Evolutionary conservation across 1,284 basidiomycete species (phyloP).

Genomic region (Leccinum pachyderme): DNA sequence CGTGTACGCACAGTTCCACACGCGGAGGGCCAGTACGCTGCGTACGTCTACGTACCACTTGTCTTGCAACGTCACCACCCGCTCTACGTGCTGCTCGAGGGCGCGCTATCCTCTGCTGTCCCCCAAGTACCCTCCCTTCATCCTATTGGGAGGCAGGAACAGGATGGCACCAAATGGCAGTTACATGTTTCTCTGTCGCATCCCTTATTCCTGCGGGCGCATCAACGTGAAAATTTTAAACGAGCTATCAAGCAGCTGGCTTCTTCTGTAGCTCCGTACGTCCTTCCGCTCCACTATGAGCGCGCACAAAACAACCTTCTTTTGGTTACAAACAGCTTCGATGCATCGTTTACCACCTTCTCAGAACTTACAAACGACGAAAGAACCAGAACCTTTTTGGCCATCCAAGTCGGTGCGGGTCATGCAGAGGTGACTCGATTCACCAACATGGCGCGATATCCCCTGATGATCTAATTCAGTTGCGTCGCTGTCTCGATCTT

Average conservation of each 20-base stretch:
- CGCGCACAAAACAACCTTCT: slow-evolving; percentile 7
- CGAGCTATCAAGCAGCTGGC: slow-evolving; percentile 52
- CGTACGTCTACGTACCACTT: slow-evolving; percentile 72
- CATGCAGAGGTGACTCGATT: slow-evolving; percentile 55
- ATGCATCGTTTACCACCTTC: slow-evolving; percentile 67
- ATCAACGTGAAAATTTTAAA: slow-evolving; percentile 71
- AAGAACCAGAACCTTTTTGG: slow-evolving; percentile 69
- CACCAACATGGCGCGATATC: neutral
- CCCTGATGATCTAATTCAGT: slow-evolving; percentile 39
- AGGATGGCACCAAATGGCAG: slow-evolving; percentile 30
- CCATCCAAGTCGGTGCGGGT: slow-evolving; percentile 75
- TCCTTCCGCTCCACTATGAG: slow-evolving; percentile 16
- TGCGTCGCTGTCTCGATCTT: slow-evolving; percentile 49
- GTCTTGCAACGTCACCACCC: slow-evolving; percentile 40
- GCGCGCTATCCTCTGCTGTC: slow-evolving; percentile 46
- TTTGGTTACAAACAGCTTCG: slow-evolving; percentile 50
- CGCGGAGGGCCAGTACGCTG: slow-evolving; percentile 76
- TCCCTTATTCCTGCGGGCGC: slow-evolving; percentile 71
- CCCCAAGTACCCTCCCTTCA: slow-evolving; percentile 46
- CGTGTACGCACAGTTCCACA: slow-evolving; percentile 71
- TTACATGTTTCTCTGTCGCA: slow-evolving; percentile 76
- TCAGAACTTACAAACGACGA: slow-evolving; percentile 77
- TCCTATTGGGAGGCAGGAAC: slow-evolving; percentile 36
- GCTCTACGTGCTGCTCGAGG: slow-evolving; percentile 47
- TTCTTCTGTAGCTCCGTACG: slow-evolving; percentile 47